Evolutionary conservation across 169 alveolate genomes (phyloP).

Genomic region (Plasmodium inui): DNA sequence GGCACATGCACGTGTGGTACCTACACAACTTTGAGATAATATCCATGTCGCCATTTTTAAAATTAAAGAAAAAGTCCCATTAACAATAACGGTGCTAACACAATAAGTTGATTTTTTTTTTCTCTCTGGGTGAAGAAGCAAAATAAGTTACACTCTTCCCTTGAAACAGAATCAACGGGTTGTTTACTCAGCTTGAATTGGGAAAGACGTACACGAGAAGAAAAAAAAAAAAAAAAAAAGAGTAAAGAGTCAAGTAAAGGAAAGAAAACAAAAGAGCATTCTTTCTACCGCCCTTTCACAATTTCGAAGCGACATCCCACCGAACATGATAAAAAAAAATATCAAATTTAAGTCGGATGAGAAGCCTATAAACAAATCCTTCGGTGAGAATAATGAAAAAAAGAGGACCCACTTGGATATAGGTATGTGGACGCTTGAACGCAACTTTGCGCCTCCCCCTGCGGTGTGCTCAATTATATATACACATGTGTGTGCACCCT

Average conservation of each 20-base stretch:
- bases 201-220: neutral
- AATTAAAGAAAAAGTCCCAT: neutral
- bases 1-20: neutral
- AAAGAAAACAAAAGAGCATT: neutral
- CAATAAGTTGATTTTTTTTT: neutral
- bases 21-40: neutral
- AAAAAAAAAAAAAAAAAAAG: neutral
- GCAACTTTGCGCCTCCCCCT: neutral
- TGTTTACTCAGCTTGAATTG: neutral
- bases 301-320: conserved; percentile 12
- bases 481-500: neutral
- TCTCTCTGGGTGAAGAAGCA: conserved; percentile 2
- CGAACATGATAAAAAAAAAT: conserved; percentile 50
- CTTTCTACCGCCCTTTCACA: conserved; percentile 5
- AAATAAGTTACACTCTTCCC: neutral
- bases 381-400: conserved; percentile 43
- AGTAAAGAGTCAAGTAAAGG: no score
- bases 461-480: neutral
- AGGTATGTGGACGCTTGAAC: conserved; percentile 12
- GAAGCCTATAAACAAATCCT: conserved; percentile 33
- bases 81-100: neutral
- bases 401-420: conserved; percentile 41
- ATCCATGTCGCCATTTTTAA: neutral
- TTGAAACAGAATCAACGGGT: neutral
- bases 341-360: conserved; percentile 35